Conservation (phyloP, 2,329 filamentous ascomycete species). For the Phoma sp. region DNA sequence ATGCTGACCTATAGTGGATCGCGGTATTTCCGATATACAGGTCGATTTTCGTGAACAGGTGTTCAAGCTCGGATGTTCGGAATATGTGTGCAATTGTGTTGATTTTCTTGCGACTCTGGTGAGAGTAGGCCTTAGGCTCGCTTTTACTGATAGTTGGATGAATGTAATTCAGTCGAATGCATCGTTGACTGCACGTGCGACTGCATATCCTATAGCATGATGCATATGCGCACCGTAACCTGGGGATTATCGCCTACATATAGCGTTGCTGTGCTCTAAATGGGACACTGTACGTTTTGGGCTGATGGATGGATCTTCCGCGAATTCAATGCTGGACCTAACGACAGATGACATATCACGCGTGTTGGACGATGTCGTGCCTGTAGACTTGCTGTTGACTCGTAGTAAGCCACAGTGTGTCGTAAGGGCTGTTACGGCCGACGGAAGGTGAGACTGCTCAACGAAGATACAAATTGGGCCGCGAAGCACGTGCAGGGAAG, state of each 20-base stretch:
- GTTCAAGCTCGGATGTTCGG: conserved; percentile 1
- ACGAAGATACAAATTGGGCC: background rate
- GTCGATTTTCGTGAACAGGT: conserved; percentile 7
- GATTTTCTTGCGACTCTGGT: background rate
- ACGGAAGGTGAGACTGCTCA: background rate
- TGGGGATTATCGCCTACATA: background rate
- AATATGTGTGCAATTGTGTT: background rate
- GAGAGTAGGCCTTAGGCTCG: background rate
- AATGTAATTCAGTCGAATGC: background rate
- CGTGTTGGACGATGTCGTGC: too few relatives aligned
- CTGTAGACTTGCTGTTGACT: too few relatives aligned
- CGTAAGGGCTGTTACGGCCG: background rate
- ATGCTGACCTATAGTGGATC: conserved; percentile 17
- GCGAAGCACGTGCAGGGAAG: background rate
- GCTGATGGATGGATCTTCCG: background rate
- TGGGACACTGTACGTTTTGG: background rate
- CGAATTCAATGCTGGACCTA: background rate
- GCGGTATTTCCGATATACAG: conserved; percentile 10
- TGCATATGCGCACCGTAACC: conserved; percentile 2
- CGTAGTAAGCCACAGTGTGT: background rate
- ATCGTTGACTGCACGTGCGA: background rate
- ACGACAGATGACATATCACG: background rate
- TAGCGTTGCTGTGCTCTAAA: background rate
- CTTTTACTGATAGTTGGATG: background rate
- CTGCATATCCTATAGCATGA: conserved; percentile 5